A percentile compares a stretch with the other conserved stretches of the same genome.
Evolutionary conservation across 176 grass and related monocot genomes (phyloP).

Genomic region (Avena sativa): DNA sequence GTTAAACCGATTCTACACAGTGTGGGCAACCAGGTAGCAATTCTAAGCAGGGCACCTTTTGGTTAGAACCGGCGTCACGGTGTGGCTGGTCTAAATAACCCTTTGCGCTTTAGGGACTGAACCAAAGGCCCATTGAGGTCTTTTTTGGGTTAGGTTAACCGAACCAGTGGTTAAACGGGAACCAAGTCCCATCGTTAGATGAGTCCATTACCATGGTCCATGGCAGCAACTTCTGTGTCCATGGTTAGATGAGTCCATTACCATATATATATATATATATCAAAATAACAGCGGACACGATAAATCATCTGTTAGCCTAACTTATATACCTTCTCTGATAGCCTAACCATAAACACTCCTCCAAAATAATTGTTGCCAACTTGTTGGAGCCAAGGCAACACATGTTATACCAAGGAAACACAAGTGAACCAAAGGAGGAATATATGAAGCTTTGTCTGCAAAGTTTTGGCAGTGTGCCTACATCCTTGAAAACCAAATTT

Average conservation of each 20-base stretch:
- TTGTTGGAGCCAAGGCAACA: neutral
- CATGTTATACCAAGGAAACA: neutral
- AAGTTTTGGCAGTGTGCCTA: conserved; percentile 1
- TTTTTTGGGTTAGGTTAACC: too few relatives aligned
- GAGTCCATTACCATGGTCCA: neutral
- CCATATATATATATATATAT: neutral
- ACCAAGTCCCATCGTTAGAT: too few relatives aligned
- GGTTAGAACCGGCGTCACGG: too few relatives aligned
- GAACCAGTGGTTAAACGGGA: too few relatives aligned
- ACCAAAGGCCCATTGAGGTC: too few relatives aligned
- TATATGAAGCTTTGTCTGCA: neutral
- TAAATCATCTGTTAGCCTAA: neutral
- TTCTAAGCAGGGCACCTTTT: too few relatives aligned
- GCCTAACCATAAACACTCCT: neutral
- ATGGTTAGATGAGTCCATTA: too few relatives aligned
- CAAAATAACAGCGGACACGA: neutral
- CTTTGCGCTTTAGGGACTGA: too few relatives aligned
- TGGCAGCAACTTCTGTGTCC: neutral
- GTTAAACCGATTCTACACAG: too few relatives aligned
- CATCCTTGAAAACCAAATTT: neutral
- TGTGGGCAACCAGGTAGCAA: too few relatives aligned
- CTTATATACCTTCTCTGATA: neutral
- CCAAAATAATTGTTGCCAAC: neutral
- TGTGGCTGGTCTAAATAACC: too few relatives aligned
- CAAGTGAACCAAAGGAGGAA: neutral